Evolutionary conservation across 768 basidiomycete genomes (phyloP), one percentile per base, ranked within the genome.

Genomic region (Auriscalpium microsporum): DNA sequence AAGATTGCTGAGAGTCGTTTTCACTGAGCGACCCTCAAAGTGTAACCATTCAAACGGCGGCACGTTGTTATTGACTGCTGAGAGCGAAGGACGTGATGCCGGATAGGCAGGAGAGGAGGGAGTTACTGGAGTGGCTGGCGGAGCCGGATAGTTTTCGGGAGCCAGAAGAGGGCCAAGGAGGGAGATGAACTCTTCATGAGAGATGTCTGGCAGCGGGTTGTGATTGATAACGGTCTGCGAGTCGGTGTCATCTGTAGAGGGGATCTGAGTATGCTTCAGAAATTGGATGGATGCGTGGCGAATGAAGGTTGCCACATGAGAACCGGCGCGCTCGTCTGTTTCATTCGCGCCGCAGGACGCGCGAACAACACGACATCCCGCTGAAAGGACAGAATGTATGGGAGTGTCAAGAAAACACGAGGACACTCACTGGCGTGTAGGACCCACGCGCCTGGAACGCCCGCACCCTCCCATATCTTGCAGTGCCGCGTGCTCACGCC

Each of bases 11-110:
- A 88, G 69, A 4, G 89, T 92, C 10, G 86, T 90, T 68, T 86
- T 88, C 35, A 87, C 82, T 0, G 80, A 85, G 3, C 90, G 74
- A 4, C 89, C 90, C 62, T 92, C 90, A 57, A 93, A 87, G 63
- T 92, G 89, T 7, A 93, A 70, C 87, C 90, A 90, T 60, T 92
- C 87, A 52, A 92, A 87, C 0, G 89, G 90, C 0, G 89, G 87
- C 62, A 52, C 49, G 63, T 64, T 23, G 66, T 66, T 40, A 65
- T 60, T 8, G 73, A 68, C 48, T 72, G 69, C 10, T 67, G 64
- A 42, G 68, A 63, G 28, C 14, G 63, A 58, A 0, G 70, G 58
- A 10, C 61, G 53, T 23, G 53, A 60, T 33, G 64, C 47, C n/a
- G 53, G 47, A 23, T 55, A 48, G 48, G 69, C 40, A 3, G 54